Conservation (phyloP, 176 grass and related monocot genomes). For the Metroxylon sagu region DNA sequence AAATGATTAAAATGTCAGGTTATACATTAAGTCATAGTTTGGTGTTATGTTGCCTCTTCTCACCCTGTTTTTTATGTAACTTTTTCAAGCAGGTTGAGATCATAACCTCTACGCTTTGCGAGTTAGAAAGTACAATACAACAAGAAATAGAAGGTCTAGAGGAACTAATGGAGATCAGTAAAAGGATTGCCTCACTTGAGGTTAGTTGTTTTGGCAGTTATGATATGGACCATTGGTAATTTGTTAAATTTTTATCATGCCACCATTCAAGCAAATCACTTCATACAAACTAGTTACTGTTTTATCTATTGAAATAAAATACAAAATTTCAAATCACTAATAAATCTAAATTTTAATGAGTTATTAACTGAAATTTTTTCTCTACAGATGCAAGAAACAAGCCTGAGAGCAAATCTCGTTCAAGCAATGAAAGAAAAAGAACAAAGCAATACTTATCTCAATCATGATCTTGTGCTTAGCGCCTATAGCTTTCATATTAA, state of each 20-base stretch:
- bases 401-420: slow-evolving; percentile 58
- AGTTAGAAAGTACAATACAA: slow-evolving; percentile 40
- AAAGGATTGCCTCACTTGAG: slow-evolving; percentile 43
- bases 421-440: slow-evolving; percentile 43
- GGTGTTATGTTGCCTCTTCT: too few relatives aligned
- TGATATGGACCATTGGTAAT: neutral
- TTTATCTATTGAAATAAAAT: neutral
- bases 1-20: too few relatives aligned
- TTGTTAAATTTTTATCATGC: neutral
- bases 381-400: slow-evolving; percentile 59
- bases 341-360: too few relatives aligned
- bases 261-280: neutral
- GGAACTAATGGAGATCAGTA: slow-evolving; percentile 48
- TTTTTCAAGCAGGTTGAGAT: slow-evolving; percentile 32
- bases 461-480: too few relatives aligned
- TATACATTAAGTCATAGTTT: too few relatives aligned
- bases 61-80: too few relatives aligned
- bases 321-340: too few relatives aligned
- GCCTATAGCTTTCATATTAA: too few relatives aligned
- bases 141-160: slow-evolving; percentile 67
- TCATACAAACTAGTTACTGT: neutral
- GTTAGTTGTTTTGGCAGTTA: slow-evolving; percentile 20
- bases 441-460: neutral
- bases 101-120: slow-evolving; percentile 27
- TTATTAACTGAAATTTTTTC: too few relatives aligned